Base-by-base conservation (phyloP, 164 flowering plant species). In the Echeveria elegans region DNA sequence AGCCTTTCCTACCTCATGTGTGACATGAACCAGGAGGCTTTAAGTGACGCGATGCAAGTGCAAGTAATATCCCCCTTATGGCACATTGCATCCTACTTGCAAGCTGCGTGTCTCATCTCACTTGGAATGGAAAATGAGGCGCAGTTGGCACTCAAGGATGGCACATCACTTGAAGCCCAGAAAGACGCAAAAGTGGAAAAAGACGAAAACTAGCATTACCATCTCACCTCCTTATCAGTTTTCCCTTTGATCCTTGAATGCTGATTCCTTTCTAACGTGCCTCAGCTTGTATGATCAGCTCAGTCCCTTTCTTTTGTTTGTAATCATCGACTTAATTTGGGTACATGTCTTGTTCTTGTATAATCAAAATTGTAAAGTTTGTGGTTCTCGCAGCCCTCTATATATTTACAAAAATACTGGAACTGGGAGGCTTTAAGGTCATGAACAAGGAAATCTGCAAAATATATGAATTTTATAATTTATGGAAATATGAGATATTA, bases 91-190 rank as follows among this genome's bases (percentile, higher is more conserved):
- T 56, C 61, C 32, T 56, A 56, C 32, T 56, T 56, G 61, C 61
- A 56, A 56, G 61, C 61, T 2, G 61, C 61, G 4, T 56, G 32
- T 14, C 61, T 56, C 32, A 56, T 56, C 19, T 56, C 61, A 26
- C 61, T 56, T 15, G 61, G 32, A 56, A 56, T 56, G 61, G 61
- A 56, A 28, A 56, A 56, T 56, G 31, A 56, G 61, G 61, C 61
- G 6, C 61, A 28, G 19, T 15, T 56, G 61, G 61, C 61, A 18
- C 61, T 56, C 61, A 56, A 56, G 31, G 61, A 56, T 56, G 61
- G 61, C 18, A 15, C 32, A 14, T 26, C 61, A 4, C 61, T 56
- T 28, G 61, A 56, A 15, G 61, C 61, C 61, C 16, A 56, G 14
- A 26, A 9, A 28, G 28, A 56, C 6, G 32, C 61, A 11, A 56